These are phyloP conservation scores for Stylosanthes scabra DNA, from an alignment of 331 rosid species.

Conservation along the genomic window DNA sequence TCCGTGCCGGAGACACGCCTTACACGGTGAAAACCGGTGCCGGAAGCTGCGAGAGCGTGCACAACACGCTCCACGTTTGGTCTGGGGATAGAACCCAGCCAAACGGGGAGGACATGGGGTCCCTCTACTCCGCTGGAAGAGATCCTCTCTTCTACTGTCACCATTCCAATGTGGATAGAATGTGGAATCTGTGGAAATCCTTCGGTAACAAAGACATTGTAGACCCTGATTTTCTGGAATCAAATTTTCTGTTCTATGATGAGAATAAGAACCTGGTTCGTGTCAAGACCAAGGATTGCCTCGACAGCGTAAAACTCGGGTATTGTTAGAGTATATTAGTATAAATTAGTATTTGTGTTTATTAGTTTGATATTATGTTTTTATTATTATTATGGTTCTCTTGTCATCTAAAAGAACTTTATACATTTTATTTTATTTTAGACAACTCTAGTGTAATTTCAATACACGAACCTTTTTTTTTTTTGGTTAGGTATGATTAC, in stretches of 20 bases:
- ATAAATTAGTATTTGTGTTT: too few relatives aligned
- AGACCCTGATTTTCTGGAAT: conserved; percentile 58
- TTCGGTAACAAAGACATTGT: conserved; percentile 50
- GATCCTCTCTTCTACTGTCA: conserved; percentile 77
- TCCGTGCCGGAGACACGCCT: conserved; percentile 52
- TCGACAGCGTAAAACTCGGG: conserved; percentile 53
- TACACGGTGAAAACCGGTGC: conserved; percentile 43
- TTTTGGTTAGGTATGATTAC: conserved; percentile 42
- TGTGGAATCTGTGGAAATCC: conserved; percentile 72
- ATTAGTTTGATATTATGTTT: too few relatives aligned
- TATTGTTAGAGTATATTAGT: too few relatives aligned
- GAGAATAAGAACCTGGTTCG: conserved; percentile 65
- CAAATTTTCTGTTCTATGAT: conserved; percentile 66
- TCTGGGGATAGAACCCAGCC: conserved; percentile 57
- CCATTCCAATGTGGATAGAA: conserved; percentile 72
- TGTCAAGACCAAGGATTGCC: conserved; percentile 58
- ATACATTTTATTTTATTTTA: too few relatives aligned
- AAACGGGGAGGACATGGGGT: conserved; percentile 65
- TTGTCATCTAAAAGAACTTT: too few relatives aligned
- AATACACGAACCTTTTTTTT: too few relatives aligned
- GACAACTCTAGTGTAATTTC: too few relatives aligned
- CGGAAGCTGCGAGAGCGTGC: conserved; percentile 50
- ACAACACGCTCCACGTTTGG: conserved; percentile 62
- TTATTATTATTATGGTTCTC: too few relatives aligned
- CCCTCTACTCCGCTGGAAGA: conserved; percentile 63